Evolutionary conservation across 352 stramenopile species (phyloP), one percentile per base, ranked within the genome.

Genomic region (Phytopythium chamaehyphon): DNA sequence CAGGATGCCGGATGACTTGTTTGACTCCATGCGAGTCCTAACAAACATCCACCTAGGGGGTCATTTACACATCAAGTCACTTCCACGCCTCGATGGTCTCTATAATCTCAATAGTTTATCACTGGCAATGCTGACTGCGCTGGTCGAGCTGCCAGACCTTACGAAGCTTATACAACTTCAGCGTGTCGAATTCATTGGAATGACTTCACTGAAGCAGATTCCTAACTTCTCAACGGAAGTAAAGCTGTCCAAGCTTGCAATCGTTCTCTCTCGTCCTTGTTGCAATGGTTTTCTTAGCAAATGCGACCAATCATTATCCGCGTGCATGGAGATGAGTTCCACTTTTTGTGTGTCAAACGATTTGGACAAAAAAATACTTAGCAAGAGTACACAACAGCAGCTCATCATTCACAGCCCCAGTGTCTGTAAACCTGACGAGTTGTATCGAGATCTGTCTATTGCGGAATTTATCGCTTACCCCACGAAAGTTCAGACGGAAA

Each of bases 211-310:
- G 3, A 15, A 1, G 0, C n/a, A 5, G n/a, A 33, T 66, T 1
- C 62, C 62, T 2, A 54, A 61, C 6, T 42, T 71, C 2, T 33
- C 31, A n/a, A 31, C 45, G 0, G 16, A 51, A 1, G 21, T 12
- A 21, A 14, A 40, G 1, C 33, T 61, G 4, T n/a, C 39, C 6
- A 22, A 23, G 40, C 11, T 71, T 8, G 42, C n/a, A 12, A 54
- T 66, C 28, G 16, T 42, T 0, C 15, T 16, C 0, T 23, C 50
- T 8, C 18, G 43, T 2, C 11, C 63, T 6, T 71, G 62, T 35
- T 71, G 62, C 46, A 66, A 53, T 21, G 62, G 62, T 0, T 66
- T 61, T 26, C 14, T 69, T 12, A 39, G 15, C 31, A 7, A 21
- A 12, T 68, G 60, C 36, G 19, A 33, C 6, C n/a, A 16, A 15